Base-by-base conservation (phyloP, 441 rosid genomes). In the Adansonia gregorii region DNA sequence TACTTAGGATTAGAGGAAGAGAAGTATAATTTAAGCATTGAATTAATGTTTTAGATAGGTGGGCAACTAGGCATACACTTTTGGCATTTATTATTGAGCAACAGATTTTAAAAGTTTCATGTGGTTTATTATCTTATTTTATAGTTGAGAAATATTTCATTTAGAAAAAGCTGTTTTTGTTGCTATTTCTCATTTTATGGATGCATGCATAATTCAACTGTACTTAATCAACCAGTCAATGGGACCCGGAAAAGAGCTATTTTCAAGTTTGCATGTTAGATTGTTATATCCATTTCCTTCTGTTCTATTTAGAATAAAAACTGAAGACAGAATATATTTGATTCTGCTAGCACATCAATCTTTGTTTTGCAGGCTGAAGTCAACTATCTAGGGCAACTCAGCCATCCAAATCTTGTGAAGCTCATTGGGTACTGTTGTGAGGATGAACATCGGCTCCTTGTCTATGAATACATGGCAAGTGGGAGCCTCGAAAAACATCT, bases 351-450 rank as follows among this genome's bases (percentile, higher is more conserved):
- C 12, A 20, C 14, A 11, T 55, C 55, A 56, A 55, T 78, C 63
- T 73, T 54, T 83, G 45, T 77, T 70, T 82, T 88, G 83, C 87
- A 95, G 99, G 92, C 99, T 45, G 99, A 94, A 87, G 97, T 97
- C 54, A 93, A 93, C 80, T 94, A 94, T 86, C 86, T 97, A 81
- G 99, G 98, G 77, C 98, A 92, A 83, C 90, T 97, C 27, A 90
- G 97, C 83, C 97, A 97, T 81, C 83, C 92, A 15, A 94, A 94
- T 88, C 94, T 97, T 85, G 99, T 97, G 76, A 97, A 91, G 86
- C 99, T 97, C 68, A 94, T 94, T 88, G 99, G 99, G 8, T 93
- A 92, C 77, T 97, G 99, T 82, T 97, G 99, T 77, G 99, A 97
- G 88, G 98, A 91, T 85, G 97, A 92, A 63, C 98, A 97, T 78